phyloP scores from a whole-genome alignment of 495 filamentous ascomycete genomes.

The Friedmanniomyces simplex region DNA sequence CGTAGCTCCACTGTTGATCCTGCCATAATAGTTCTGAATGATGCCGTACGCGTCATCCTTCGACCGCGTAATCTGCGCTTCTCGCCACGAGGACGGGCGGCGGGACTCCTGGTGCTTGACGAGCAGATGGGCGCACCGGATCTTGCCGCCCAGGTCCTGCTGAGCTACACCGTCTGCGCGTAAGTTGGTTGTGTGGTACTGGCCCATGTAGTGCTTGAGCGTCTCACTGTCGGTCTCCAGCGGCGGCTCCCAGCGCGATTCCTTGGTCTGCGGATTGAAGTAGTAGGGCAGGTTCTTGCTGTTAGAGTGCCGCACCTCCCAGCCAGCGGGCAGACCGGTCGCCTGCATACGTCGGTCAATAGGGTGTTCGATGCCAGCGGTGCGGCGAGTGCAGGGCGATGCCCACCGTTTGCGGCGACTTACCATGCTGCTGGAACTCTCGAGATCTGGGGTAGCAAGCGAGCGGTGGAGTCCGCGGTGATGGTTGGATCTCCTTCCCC shows the following conservation, averaged over 20 bases:
- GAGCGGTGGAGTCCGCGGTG: background rate
- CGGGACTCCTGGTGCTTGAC: conserved; percentile 86
- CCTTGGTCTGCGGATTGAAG: conserved; percentile 72
- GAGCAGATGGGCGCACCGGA: conserved; percentile 79
- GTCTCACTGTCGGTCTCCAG: conserved; percentile 74
- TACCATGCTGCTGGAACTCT: conserved; percentile 1
- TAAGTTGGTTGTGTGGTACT: conserved; percentile 54
- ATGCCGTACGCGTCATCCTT: conserved; percentile 79
- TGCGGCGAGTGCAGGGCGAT: background rate
- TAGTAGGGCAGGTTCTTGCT: conserved; percentile 98
- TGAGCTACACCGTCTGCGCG: conserved; percentile 33
- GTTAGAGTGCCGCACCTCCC: conserved; percentile 85
- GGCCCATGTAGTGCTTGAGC: conserved; percentile 85
- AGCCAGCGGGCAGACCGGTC: conserved; percentile 71
- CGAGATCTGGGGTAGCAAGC: conserved; percentile 1
- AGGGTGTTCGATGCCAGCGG: background rate
- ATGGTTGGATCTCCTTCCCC: background rate
- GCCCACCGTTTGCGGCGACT: conserved; percentile 1
- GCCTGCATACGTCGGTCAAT: conserved; percentile 34
- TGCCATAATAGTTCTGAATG: conserved; percentile 58
- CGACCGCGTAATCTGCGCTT: conserved; percentile 73
- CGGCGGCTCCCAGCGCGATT: conserved; percentile 91
- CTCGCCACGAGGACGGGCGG: conserved; percentile 82
- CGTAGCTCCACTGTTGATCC: conserved; percentile 57
- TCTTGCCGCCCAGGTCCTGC: conserved; percentile 61